Conservation (phyloP, 768 basidiomycete genomes). For the Rhizopogon vesiculosus region DNA sequence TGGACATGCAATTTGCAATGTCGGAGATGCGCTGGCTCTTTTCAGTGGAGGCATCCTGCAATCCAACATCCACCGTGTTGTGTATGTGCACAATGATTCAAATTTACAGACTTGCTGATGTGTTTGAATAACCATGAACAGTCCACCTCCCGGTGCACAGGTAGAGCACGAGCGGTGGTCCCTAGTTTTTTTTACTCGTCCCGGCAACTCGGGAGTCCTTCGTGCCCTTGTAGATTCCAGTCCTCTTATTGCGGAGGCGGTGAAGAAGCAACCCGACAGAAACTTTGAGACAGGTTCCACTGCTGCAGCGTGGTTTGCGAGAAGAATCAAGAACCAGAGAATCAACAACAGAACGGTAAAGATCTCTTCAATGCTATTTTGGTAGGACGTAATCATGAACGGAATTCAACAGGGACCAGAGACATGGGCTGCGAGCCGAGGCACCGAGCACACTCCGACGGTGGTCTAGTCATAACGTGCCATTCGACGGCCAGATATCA, state of each 20-base stretch:
- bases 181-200: slow-evolving; percentile 63
- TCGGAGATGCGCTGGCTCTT: slow-evolving; percentile 57
- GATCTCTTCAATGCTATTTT: not conserved
- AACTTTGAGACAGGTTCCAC: slow-evolving; percentile 32
- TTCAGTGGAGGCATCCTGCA: slow-evolving; percentile 62
- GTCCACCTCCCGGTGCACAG: slow-evolving; percentile 56
- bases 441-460: slow-evolving; percentile 19
- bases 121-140: not conserved
- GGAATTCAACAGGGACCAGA: slow-evolving; percentile 21
- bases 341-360: slow-evolving; percentile 38
- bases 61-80: slow-evolving; percentile 61
- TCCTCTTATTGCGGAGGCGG: slow-evolving; percentile 40
- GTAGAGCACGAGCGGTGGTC: slow-evolving; percentile 54
- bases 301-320: slow-evolving; percentile 35
- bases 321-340: slow-evolving; percentile 35
- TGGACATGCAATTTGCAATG: slow-evolving; percentile 54
- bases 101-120: not conserved
- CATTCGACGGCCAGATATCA: not conserved
- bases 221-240: slow-evolving; percentile 50
- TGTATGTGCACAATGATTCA: slow-evolving; percentile 13
- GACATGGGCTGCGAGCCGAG: slow-evolving; percentile 25
- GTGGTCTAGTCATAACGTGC: slow-evolving; percentile 1
- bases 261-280: slow-evolving; percentile 31
- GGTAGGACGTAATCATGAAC: not conserved
- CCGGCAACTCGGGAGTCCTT: slow-evolving; percentile 47